These are phyloP conservation scores for Maudiozyma barnettii DNA, from an alignment of 805 yeast genomes.

Conservation along the genomic window DNA sequence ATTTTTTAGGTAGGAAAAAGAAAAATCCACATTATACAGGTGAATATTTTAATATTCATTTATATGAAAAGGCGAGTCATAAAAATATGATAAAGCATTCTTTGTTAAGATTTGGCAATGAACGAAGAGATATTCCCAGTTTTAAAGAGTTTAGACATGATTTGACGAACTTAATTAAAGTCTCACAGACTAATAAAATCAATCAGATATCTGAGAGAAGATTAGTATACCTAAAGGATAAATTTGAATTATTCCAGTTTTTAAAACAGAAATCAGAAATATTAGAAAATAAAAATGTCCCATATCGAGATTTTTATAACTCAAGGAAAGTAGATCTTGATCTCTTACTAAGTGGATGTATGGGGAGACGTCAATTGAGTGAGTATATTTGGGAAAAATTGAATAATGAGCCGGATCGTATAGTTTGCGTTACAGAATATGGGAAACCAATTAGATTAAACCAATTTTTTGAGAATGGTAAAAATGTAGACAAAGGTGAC, in stretches of 20 bases:
- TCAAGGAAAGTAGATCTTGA: constrained; percentile 79
- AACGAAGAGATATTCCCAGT: constrained; percentile 16
- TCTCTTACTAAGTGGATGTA: constrained; percentile 21
- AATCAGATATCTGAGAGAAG: constrained; percentile 22
- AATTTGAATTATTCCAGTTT: constrained; percentile 30
- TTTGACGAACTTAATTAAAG: constrained; percentile 18
- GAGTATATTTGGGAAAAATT: constrained; percentile 33
- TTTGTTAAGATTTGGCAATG: background rate
- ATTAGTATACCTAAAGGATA: constrained; percentile 25
- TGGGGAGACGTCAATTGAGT: constrained; percentile 25
- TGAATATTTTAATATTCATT: constrained; percentile 27
- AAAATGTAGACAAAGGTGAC: constrained; percentile 5
- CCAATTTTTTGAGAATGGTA: constrained; percentile 15
- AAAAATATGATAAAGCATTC: background rate
- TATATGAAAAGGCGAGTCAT: constrained; percentile 16
- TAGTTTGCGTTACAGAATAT: constrained; percentile 21
- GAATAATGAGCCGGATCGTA: constrained; percentile 28
- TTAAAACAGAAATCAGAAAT: constrained; percentile 30
- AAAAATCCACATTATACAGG: constrained; percentile 24
- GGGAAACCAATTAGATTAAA: constrained; percentile 19
- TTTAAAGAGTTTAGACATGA: constrained; percentile 28
- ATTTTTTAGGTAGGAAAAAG: background rate
- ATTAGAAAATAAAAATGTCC: constrained; percentile 30
- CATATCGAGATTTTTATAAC: constrained; percentile 65
- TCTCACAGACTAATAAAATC: constrained; percentile 11